Base-by-base conservation (phyloP, 108 stramenopile genomes). In the Pseudonitzschia pungens region DNA sequence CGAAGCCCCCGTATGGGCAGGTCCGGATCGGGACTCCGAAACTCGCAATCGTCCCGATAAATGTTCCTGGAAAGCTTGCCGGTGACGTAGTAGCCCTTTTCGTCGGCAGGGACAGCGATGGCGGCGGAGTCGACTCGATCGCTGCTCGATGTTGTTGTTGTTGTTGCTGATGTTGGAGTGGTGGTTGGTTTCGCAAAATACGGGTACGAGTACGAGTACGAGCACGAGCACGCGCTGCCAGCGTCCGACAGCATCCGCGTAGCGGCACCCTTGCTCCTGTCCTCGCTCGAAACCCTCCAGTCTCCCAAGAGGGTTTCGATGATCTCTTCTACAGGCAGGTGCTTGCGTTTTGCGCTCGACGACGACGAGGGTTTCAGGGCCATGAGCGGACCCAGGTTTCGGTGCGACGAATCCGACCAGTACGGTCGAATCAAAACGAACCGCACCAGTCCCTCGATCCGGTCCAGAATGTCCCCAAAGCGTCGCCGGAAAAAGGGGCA, bases 401-500 rank as follows among this genome's bases (percentile, higher is more conserved):
- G 60, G 20, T 31, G 32, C 18, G 33, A 33, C 4, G 33, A 41
- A 21, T 62, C 60, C 40, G 10, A 16, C 24, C 12, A 55, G 54
- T 55, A 55, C 6, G 72, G 63, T n/a, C 74, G 65, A 52, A 76
- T 62, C 48, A 76, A n/a, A 3, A 58, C 28, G 54, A 41, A 80
- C 42, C 77, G 72, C 22, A 81, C 45, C 0, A 87, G 24, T 40
- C 65, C 56, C 72, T 82, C 84, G 4, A 79, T 62, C 21, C 48
- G 58, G 55, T 91, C 90, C 7, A 91, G 69, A 11, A 70, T 28
- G 56, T 91, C 90, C 0, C 86, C 84, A 5, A 73, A 74, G 0
- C 90, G 85, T 53, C 90, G 70, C 14, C 86, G 76, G 42, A 91
- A 71, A 72, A 88, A 91, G 6, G 90, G 90, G 62, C 90, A 91